These are phyloP conservation scores for Dorcoceras hygrometricum DNA, from an alignment of 257 asterid species.

Conservation along the genomic window DNA sequence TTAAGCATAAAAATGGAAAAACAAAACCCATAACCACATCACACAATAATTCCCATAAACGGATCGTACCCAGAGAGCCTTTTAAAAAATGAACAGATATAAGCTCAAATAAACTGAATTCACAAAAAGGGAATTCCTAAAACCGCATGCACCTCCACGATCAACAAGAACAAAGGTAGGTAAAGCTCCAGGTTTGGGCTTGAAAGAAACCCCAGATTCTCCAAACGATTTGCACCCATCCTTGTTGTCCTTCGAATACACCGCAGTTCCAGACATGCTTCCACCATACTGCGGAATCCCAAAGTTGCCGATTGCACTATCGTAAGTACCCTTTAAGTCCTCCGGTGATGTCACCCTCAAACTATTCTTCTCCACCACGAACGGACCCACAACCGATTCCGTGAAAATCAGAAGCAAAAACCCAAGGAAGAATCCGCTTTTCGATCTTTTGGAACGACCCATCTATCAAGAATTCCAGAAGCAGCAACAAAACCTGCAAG, in stretches of 20 bases:
- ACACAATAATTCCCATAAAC: neutral
- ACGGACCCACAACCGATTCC: constrained; percentile 56
- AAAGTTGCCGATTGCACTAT: constrained; percentile 89
- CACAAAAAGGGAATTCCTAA: neutral
- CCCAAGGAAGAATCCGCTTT: constrained; percentile 46
- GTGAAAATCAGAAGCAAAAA: constrained; percentile 37
- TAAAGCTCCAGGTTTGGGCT: constrained; percentile 76
- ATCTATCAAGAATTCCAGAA: constrained; percentile 31
- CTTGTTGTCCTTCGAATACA: constrained; percentile 60
- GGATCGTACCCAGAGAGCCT: neutral
- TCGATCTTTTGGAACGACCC: constrained; percentile 44
- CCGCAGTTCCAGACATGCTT: constrained; percentile 78
- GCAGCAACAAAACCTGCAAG: constrained; percentile 17
- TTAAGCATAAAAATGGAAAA: neutral
- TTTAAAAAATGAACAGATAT: neutral
- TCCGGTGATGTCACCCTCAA: constrained; percentile 84
- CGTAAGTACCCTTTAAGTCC: constrained; percentile 64
- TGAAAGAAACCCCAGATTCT: constrained; percentile 61
- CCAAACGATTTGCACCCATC: constrained; percentile 72
- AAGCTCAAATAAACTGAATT: constrained; percentile 8
- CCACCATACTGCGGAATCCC: constrained; percentile 97
- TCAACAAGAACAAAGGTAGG: constrained; percentile 83
- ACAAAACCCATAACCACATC: neutral
- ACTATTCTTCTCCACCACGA: constrained; percentile 93
- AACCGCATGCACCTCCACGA: constrained; percentile 69